These are phyloP conservation scores for Suhomyces maxii DNA, from an alignment of 1,139 yeast genomes.

Conservation along the genomic window DNA sequence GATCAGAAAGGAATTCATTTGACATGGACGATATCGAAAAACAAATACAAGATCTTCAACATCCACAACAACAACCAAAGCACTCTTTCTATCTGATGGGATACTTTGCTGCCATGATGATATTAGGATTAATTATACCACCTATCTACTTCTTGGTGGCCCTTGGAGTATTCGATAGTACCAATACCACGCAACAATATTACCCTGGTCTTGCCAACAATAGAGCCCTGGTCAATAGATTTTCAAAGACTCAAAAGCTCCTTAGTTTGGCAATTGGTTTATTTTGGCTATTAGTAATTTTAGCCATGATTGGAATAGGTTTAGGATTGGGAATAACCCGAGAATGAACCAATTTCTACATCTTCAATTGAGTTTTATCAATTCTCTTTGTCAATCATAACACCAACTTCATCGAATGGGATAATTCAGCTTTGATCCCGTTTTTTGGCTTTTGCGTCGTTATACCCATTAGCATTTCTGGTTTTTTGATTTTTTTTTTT, in stretches of 20 bases:
- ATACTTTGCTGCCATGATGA: constrained; percentile 20
- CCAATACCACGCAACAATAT: constrained; percentile 17
- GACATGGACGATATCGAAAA: constrained; percentile 12
- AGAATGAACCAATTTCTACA: neutral
- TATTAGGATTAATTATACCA: constrained; percentile 34
- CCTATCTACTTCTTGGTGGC: constrained; percentile 36
- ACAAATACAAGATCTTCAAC: constrained; percentile 6
- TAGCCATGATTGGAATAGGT: constrained; percentile 47
- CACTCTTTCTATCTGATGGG: constrained; percentile 4
- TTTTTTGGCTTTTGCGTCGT: neutral
- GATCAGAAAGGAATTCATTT: constrained; percentile 3
- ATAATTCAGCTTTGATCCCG: too few relatives aligned
- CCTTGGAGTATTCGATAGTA: constrained; percentile 36
- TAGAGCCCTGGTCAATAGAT: constrained; percentile 21
- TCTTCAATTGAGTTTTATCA: neutral
- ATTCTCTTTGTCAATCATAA: too few relatives aligned
- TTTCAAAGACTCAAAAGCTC: constrained; percentile 34
- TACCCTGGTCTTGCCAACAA: constrained; percentile 21
- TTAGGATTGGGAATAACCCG: constrained; percentile 29
- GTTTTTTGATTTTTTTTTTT: neutral
- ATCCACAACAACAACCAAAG: neutral
- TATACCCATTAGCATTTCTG: neutral
- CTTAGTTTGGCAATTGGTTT: constrained; percentile 34
- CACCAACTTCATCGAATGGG: too few relatives aligned
- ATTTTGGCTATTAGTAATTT: constrained; percentile 32